These are phyloP conservation scores for Chaetomium tenue DNA, from an alignment of 495 filamentous ascomycete species.

Conservation along the genomic window DNA sequence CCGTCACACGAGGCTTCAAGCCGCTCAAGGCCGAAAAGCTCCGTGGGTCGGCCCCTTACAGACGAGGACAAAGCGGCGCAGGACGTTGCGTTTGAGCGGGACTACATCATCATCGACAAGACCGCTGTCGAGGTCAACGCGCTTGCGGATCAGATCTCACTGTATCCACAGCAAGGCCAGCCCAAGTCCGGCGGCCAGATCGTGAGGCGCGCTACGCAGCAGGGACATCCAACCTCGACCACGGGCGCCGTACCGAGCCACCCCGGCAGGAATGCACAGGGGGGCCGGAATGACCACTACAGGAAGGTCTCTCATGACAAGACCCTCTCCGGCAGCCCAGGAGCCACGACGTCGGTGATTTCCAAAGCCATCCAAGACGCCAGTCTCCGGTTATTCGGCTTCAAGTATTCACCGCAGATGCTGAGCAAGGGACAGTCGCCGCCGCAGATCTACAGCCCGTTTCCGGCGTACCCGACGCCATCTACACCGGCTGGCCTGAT, in stretches of 20 bases:
- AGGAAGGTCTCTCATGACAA: conserved; percentile 78
- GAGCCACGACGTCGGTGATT: conserved; percentile 80
- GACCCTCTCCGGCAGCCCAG: conserved; percentile 70
- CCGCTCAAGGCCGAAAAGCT: conserved; percentile 22
- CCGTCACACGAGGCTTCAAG: conserved; percentile 21
- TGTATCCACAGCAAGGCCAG: conserved; percentile 58
- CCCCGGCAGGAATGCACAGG: conserved; percentile 62
- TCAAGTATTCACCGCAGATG: conserved; percentile 65
- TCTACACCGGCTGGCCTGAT: conserved; percentile 55
- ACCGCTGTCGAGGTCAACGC: conserved; percentile 93
- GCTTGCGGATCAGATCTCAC: conserved; percentile 89
- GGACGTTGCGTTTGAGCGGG: conserved; percentile 83
- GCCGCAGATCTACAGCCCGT: conserved; percentile 74
- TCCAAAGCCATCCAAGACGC: conserved; percentile 94
- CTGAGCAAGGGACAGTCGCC: conserved; percentile 71
- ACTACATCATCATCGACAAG: conserved; percentile 96
- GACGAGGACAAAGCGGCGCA: conserved; percentile 78
- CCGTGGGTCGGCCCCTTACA: conserved; percentile 39
- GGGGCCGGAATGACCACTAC: conserved; percentile 56
- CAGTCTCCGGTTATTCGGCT: conserved; percentile 76
- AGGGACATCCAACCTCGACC: conserved; percentile 56
- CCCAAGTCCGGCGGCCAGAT: conserved; percentile 50
- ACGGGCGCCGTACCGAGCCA: conserved; percentile 59
- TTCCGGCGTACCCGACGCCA: conserved; percentile 77
- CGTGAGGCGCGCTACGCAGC: conserved; percentile 59